phyloP scores from a whole-genome alignment of 371 early-diverging fungal species.

The Rhizomucor miehei region DNA sequence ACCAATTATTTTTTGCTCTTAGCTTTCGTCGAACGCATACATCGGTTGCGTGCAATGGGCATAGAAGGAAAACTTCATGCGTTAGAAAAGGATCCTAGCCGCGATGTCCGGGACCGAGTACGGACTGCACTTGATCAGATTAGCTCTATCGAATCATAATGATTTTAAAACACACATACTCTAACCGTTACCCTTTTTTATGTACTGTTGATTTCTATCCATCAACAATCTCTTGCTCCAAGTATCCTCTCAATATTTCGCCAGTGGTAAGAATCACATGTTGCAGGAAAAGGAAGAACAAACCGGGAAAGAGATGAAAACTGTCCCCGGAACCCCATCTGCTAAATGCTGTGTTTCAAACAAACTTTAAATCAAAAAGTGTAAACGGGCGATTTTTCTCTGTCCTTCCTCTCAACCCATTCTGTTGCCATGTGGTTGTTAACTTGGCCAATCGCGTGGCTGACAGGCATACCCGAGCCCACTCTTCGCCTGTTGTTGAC shows the following conservation, averaged over 20 bases:
- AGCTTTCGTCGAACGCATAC: conserved; percentile 19
- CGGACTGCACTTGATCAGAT: conserved; percentile 69
- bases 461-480: conserved; percentile 59
- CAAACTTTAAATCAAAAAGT: too few species aligned
- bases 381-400: not conserved
- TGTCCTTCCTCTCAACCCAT: not conserved
- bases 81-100: conserved; percentile 52
- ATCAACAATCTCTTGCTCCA: not conserved
- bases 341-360: too few species aligned
- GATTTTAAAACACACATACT: too few species aligned
- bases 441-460: conserved; percentile 24
- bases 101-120: conserved; percentile 77
- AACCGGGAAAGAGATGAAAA: too few species aligned
- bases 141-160: conserved; percentile 11
- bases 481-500: conserved; percentile 54
- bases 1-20: conserved; percentile 3
- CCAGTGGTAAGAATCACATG: too few species aligned
- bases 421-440: conserved; percentile 16
- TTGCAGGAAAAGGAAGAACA: too few species aligned
- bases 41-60: conserved; percentile 46
- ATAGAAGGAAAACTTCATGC: conserved; percentile 56
- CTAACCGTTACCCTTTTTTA: not conserved
- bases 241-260: not conserved
- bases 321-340: too few species aligned
- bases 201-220: not conserved